Conservation (phyloP, 495 filamentous ascomycete genomes). For the Delitschia confertaspora region DNA sequence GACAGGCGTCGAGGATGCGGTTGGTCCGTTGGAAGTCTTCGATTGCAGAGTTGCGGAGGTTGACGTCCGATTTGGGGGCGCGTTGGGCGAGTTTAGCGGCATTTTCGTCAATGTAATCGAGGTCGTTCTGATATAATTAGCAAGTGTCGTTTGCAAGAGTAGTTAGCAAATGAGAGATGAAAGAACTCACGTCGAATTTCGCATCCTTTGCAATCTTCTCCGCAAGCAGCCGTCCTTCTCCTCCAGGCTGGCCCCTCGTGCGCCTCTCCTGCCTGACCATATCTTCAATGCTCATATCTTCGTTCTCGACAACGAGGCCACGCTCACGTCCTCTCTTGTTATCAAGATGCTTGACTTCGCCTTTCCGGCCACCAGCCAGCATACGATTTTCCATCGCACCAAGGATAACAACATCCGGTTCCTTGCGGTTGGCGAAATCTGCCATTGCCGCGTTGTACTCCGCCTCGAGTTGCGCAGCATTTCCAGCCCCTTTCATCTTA, state of each 20-base stretch:
- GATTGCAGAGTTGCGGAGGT: slow-evolving; percentile 82
- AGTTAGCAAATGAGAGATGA: not conserved
- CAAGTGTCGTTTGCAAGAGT: not conserved
- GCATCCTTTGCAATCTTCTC: slow-evolving; percentile 87
- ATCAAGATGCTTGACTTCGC: slow-evolving; percentile 65
- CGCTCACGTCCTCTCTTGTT: slow-evolving; percentile 73
- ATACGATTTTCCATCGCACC: slow-evolving; percentile 82
- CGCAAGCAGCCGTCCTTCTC: slow-evolving; percentile 72
- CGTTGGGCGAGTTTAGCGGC: slow-evolving; percentile 82
- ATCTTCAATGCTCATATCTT: slow-evolving; percentile 91
- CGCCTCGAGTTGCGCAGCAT: slow-evolving; percentile 69
- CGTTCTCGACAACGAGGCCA: slow-evolving; percentile 75
- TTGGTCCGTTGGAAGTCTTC: slow-evolving; percentile 86
- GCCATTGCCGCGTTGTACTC: slow-evolving; percentile 70
- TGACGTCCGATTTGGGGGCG: slow-evolving; percentile 77
- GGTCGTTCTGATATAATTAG: slow-evolving; percentile 55
- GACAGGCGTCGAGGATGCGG: slow-evolving; percentile 76
- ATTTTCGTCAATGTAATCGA: slow-evolving; percentile 97
- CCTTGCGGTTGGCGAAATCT: slow-evolving; percentile 47
- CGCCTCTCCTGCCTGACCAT: slow-evolving; percentile 91
- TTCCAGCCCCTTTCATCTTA: slow-evolving; percentile 64
- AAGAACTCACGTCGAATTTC: slow-evolving; percentile 62
- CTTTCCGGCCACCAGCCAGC: slow-evolving; percentile 62
- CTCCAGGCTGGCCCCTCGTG: slow-evolving; percentile 66
- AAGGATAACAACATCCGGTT: slow-evolving; percentile 65